Conservation (phyloP, 345 rosid species). For the Salix arbutifolia region DNA sequence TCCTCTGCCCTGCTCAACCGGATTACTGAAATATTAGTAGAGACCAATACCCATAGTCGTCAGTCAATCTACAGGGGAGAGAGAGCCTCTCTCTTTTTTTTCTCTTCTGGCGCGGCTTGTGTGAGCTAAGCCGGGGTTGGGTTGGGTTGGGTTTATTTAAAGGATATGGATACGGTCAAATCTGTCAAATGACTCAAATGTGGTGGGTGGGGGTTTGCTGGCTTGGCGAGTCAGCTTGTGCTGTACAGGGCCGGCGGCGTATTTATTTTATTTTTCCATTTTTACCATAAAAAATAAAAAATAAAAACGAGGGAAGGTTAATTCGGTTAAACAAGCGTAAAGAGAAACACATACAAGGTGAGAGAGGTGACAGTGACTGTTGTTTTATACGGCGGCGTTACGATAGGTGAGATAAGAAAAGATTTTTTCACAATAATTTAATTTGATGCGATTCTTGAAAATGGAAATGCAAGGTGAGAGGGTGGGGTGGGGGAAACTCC, state of each 20-base stretch:
- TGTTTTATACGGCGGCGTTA: neutral
- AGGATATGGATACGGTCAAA: too few relatives aligned
- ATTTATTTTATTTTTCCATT: too few relatives aligned
- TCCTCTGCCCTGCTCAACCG: neutral
- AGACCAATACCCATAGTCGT: conserved; percentile 1
- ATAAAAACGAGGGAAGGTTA: neutral
- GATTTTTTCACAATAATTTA: neutral
- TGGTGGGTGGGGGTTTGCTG: neutral
- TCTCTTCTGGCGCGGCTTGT: conserved; percentile 9
- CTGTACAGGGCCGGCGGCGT: neutral
- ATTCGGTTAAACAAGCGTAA: neutral
- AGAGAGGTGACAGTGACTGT: neutral
- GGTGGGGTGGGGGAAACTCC: too few relatives aligned
- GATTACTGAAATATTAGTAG: neutral
- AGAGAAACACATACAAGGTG: too few relatives aligned
- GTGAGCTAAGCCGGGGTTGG: conserved; percentile 6
- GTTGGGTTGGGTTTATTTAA: too few relatives aligned
- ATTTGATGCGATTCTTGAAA: neutral
- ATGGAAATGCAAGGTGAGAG: neutral
- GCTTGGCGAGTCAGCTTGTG: neutral
- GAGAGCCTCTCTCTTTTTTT: neutral
- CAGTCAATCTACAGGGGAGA: neutral
- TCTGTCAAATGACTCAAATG: neutral
- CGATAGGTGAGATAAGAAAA: neutral
- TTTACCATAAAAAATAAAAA: too few relatives aligned